Evolutionary conservation across 2,329 filamentous ascomycete species (phyloP), one percentile per base, ranked within the genome.

Genomic region (Diplocarpon mali): DNA sequence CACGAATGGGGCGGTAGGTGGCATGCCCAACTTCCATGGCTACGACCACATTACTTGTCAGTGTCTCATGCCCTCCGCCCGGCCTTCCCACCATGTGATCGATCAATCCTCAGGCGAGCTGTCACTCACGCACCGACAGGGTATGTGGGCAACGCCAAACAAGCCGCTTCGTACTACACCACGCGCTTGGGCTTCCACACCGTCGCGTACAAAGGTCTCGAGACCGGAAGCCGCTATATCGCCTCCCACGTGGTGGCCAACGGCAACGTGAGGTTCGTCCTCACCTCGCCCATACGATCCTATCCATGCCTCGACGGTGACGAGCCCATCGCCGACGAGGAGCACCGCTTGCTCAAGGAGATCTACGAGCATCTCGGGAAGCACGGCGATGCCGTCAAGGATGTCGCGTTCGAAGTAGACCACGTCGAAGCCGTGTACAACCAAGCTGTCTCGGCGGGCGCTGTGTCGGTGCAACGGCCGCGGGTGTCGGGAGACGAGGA

Each of bases 141-240:
- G 89, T 95, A 87, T 70, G 90, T 95, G 27, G 88, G 89, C 62
- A 96, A 96, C 62, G 89, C 90, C 57, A 95, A 95, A 68, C 89
- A 95, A 70, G 86, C 88, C 2, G 89, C 89, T 32, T 76, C 83
- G 12, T 95, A 86, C 69, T 95, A 95, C 68, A 81, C 83, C 55
- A 81, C 78, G 10, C 83, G 88, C 54, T 88, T 95, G 70, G 89
- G 87, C 45, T 95, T 95, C 69, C 71, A 76, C 58, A 77, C 76
- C 15, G 66, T 95, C 46, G 90, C 90, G 50, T 94, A 95, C 65
- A 76, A 76, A 34, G 90, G 89, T 5, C 78, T 95, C 5, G 89
- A 95, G 65, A 95, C 89, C 0, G 87, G 87, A 50, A 86, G 78
- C 52, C 78, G 87, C 46, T 80, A 77, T 54, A 75, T 89, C 52